Percentiles rank a stretch among this genome's conserved stretches.
These are phyloP conservation scores for Saccharomycopsis sp. DNA, from an alignment of 805 yeast genomes.

Conservation along the genomic window DNA sequence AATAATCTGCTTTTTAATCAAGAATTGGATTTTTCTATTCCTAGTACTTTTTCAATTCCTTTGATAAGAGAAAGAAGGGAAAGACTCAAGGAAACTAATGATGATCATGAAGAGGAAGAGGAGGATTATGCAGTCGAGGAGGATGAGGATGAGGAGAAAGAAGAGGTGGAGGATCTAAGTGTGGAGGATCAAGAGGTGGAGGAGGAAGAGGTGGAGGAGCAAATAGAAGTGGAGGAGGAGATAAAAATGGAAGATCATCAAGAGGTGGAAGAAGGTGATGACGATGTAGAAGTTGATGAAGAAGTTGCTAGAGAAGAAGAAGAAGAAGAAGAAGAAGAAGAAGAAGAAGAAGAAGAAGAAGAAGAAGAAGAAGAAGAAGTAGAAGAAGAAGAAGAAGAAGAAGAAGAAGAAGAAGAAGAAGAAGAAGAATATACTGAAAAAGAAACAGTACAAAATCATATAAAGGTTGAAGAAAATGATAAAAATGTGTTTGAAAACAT, in stretches of 20 bases:
- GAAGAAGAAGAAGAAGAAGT: not conserved
- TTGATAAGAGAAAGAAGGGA: no score
- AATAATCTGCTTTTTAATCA: no score
- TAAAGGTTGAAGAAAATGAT: not conserved
- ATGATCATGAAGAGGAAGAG: not conserved
- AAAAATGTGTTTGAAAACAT: not conserved
- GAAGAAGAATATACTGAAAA: not conserved
- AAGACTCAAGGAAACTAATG: no score
- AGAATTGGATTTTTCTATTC: no score
- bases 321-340: not conserved
- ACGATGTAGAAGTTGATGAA: not conserved
- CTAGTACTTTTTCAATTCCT: no score
- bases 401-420: constrained; percentile 4
- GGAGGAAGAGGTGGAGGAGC: not conserved
- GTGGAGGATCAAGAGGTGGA: not conserved
- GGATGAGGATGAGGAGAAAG: not conserved
- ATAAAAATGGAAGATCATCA: not conserved
- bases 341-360: not conserved
- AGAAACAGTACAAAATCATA: not conserved
- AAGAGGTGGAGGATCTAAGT: not conserved
- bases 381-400: constrained; percentile 9
- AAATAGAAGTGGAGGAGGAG: not conserved
- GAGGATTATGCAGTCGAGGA: not conserved
- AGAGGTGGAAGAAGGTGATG: not conserved
- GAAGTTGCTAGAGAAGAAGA: not conserved